These are phyloP conservation scores for Mycena haematopus DNA, from an alignment of 768 basidiomycete genomes.

Conservation along the genomic window DNA sequence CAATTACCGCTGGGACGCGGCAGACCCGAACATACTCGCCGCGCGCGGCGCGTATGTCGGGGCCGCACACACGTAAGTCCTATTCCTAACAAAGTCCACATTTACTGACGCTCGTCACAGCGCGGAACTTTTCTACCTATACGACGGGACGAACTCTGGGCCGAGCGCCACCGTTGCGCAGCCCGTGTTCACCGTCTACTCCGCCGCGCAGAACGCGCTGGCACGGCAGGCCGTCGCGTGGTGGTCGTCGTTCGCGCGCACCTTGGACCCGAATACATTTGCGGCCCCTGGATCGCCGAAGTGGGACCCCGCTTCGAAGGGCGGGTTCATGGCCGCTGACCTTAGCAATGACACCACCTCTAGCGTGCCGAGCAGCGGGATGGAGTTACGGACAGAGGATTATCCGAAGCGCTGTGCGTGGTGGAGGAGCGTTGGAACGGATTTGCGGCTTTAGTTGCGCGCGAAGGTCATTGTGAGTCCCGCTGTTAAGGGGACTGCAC, in stretches of 20 bases:
- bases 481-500: no score
- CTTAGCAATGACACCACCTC: neutral
- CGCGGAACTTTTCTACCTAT: constrained; percentile 32
- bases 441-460: constrained; percentile 23
- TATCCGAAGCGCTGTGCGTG: constrained; percentile 24
- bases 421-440: constrained; percentile 29
- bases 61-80: constrained; percentile 29
- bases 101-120: neutral
- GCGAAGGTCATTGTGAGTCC: no score
- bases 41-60: constrained; percentile 29
- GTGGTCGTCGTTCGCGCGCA: constrained; percentile 30
- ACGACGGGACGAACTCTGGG: constrained; percentile 33
- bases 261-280: constrained; percentile 29
- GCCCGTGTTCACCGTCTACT: constrained; percentile 30
- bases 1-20: constrained; percentile 33
- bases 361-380: constrained; percentile 16
- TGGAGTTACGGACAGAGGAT: constrained; percentile 8
- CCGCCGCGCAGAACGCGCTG: constrained; percentile 18
- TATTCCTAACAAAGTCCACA: neutral
- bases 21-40: constrained; percentile 29
- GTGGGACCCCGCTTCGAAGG: constrained; percentile 25
- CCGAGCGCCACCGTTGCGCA: constrained; percentile 30
- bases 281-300: constrained; percentile 26
- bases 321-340: constrained; percentile 25
- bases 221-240: constrained; percentile 29